Conservation (phyloP, 768 basidiomycete species). For the Mycena pura region DNA sequence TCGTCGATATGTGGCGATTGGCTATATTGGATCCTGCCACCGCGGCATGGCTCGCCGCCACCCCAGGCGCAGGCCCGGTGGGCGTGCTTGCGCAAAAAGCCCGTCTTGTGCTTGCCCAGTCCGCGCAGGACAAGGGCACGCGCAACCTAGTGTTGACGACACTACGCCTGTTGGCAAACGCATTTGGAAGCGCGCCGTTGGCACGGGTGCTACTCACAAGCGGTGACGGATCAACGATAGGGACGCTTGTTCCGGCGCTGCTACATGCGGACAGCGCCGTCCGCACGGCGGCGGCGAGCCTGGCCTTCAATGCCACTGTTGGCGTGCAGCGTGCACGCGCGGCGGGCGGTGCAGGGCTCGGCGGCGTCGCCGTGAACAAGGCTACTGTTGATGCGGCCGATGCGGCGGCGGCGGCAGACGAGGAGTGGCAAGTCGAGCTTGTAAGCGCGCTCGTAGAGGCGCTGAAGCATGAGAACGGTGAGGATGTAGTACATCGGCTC, state of each 20-base stretch:
- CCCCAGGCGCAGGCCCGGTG: slow-evolving; percentile 48
- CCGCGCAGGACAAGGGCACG: slow-evolving; percentile 30
- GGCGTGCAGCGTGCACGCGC: slow-evolving; percentile 69
- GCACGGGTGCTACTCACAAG: slow-evolving; percentile 43
- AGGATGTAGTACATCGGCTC: slow-evolving; percentile 89
- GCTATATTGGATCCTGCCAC: slow-evolving; percentile 71
- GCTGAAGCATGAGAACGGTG: slow-evolving; percentile 71
- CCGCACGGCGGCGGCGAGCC: slow-evolving; percentile 79
- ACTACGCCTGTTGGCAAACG: slow-evolving; percentile 73
- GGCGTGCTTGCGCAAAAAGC: slow-evolving; percentile 54
- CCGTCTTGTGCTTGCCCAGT: slow-evolving; percentile 37
- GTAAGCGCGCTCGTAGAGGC: slow-evolving; percentile 85
- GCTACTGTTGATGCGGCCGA: slow-evolving; percentile 38
- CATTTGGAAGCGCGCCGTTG: slow-evolving; percentile 61
- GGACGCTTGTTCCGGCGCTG: slow-evolving; percentile 68
- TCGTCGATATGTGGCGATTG: slow-evolving; percentile 84
- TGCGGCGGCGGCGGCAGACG: slow-evolving; percentile 58
- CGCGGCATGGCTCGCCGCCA: slow-evolving; percentile 54
- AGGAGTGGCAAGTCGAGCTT: slow-evolving; percentile 88
- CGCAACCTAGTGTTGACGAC: slow-evolving; percentile 71
- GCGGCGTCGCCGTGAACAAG: slow-evolving; percentile 22
- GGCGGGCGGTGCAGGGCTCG: slow-evolving; percentile 40
- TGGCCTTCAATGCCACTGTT: slow-evolving; percentile 79
- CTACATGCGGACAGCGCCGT: slow-evolving; percentile 73
- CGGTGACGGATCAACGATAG: slow-evolving; percentile 47